phyloP scores from a whole-genome alignment of 2,329 filamentous ascomycete species.

The Neurospora crassa region DNA sequence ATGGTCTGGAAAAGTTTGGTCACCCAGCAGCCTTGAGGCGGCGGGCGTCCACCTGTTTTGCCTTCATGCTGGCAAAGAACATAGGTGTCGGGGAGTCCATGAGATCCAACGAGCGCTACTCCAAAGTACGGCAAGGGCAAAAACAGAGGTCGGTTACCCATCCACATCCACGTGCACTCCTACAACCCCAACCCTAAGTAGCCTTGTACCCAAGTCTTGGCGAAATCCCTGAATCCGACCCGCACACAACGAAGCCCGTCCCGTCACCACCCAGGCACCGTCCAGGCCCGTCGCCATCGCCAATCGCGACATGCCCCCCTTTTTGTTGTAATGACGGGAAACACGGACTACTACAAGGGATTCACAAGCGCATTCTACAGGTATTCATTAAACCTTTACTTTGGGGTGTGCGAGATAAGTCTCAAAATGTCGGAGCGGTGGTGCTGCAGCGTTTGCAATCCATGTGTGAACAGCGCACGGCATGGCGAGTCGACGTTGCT shows the following conservation, averaged over 20 bases:
- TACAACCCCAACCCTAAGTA: slow-evolving; percentile 19
- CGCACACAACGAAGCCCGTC: neutral
- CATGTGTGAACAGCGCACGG: neutral
- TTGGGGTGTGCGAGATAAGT: neutral
- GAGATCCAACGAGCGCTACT: slow-evolving; percentile 21
- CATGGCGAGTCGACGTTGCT: neutral
- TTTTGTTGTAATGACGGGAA: neutral
- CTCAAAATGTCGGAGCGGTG: neutral
- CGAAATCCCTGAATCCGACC: neutral
- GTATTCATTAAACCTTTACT: neutral
- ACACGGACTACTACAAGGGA: neutral
- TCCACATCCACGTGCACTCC: slow-evolving; percentile 7
- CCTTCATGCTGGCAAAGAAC: slow-evolving; percentile 22
- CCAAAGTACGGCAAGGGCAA: slow-evolving; percentile 18
- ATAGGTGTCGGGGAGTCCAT: slow-evolving; percentile 19
- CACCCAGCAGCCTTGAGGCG: slow-evolving; percentile 19
- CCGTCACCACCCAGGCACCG: neutral
- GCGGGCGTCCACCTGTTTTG: slow-evolving; percentile 22
- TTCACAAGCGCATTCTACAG: neutral
- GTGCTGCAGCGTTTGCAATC: neutral
- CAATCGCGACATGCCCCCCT: neutral
- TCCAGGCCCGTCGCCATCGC: neutral
- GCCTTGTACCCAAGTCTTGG: slow-evolving; percentile 10
- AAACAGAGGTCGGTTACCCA: slow-evolving; percentile 20
- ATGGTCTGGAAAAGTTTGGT: slow-evolving; percentile 18